Base-by-base conservation (phyloP, 1,139 yeast species). In the Tardiomyces depauwii region DNA sequence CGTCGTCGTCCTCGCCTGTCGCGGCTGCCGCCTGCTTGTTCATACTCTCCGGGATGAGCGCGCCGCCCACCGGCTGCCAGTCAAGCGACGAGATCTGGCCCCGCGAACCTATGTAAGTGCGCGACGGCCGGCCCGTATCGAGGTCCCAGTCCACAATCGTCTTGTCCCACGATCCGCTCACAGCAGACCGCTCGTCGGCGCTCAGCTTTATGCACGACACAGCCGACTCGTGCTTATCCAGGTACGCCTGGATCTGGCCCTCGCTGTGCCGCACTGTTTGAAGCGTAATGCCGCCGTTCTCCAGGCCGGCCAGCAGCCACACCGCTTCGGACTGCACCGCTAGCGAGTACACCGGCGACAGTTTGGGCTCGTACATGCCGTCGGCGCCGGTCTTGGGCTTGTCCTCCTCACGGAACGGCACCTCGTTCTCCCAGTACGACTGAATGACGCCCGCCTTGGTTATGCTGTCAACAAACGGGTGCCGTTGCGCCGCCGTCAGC, bases 361-460 rank as follows among this genome's bases (percentile, higher is more conserved):
- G 66, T 46, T 54, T 53, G 38, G 71, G 70, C 45, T 55, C 60
- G 48, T 61, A 66, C 28, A 56, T 46, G 14, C 63, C 65, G 39
- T 65, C 71, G 51, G 74, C 76, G 41, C 68, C 65, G 12, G 62
- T 64, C 48, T 73, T 72, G 53, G 64, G 50, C 47, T 68, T 60
- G 62, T 75, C 54, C 68, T 78, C 66, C 68, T 72, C 54, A 56
- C 59, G 58, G 51, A 77, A 68, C 0, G 96, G 96, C 58, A 87
- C 85, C 63, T 89, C 98, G 62, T 91, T 93, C 59, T 89, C 97
- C 96, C 97, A 91, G 65, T 87, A 91, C 0, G 94, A 82, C 30
- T 76, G 65, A 13, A 89, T 67, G 1, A 86, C 82, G 3, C 97
- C 98, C 0, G 91, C 91, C 45, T 63, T 82, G 21, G 84, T 76